These are phyloP conservation scores for Berberis vulgaris DNA, from an alignment of 164 flowering plant genomes.

Conservation along the genomic window DNA sequence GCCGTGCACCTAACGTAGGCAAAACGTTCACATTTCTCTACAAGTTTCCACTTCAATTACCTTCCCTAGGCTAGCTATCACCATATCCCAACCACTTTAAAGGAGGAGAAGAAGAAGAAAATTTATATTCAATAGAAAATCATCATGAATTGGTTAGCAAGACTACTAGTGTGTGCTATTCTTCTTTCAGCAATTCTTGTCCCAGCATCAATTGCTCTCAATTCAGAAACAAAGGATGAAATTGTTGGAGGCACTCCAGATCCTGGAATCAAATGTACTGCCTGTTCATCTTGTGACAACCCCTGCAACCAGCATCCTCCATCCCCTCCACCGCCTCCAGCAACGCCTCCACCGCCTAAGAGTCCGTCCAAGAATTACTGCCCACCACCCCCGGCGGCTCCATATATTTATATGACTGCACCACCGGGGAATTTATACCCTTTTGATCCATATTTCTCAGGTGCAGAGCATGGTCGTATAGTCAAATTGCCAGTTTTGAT, in stretches of 20 bases:
- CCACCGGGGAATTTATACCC: constrained; percentile 12
- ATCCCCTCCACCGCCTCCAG: constrained; percentile 10
- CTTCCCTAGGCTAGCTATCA: neutral
- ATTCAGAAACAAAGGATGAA: constrained; percentile 2
- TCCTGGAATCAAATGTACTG: constrained; percentile 11
- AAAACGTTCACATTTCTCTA: neutral
- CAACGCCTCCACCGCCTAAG: constrained; percentile 7
- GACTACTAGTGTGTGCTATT: too few relatives aligned
- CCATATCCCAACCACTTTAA: too few relatives aligned
- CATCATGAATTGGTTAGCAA: too few relatives aligned
- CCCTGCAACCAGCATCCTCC: constrained; percentile 10
- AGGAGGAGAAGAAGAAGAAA: too few relatives aligned
- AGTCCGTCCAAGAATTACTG: constrained; percentile 5
- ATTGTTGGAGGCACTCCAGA: constrained; percentile 3
- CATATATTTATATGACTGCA: neutral
- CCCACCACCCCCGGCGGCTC: constrained; percentile 15
- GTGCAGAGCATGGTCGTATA: neutral
- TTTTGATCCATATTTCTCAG: constrained; percentile 3
- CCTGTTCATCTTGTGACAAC: constrained; percentile 16
- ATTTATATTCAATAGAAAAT: too few relatives aligned
- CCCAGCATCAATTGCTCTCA: neutral
- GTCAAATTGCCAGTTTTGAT: neutral
- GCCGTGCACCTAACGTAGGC: constrained; percentile 17
- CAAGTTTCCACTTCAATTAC: constrained; percentile 1
- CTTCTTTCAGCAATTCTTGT: neutral